Evolutionary conservation across 23 red algal genomes (phyloP).

Genomic region (Pyropia yezoensis): DNA sequence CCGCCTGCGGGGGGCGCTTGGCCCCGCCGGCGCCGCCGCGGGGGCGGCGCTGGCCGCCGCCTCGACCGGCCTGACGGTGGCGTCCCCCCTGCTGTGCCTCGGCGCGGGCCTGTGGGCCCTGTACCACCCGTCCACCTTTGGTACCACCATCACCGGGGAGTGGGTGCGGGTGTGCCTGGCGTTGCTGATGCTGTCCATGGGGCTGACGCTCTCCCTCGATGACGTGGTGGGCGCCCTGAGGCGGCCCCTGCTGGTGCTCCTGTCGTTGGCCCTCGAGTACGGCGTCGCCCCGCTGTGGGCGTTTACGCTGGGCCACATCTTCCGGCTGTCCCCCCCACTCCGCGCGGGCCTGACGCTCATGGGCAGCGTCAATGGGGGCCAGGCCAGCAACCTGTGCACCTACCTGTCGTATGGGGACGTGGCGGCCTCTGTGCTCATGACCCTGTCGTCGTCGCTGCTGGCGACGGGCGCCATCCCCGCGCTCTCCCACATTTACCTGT

Average conservation of each 20-base stretch:
- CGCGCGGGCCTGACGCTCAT: conserved; percentile 72
- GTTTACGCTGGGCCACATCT: conserved; percentile 26
- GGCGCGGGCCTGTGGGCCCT: too few relatives aligned
- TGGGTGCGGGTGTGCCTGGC: background rate
- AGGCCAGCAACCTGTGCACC: conserved; percentile 88
- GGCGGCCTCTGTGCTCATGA: conserved; percentile 84
- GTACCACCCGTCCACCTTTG: too few relatives aligned
- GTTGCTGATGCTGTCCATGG: conserved; percentile 96
- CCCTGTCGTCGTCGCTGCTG: conserved; percentile 64
- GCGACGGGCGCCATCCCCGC: conserved; percentile 87
- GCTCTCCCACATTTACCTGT: conserved; percentile 62
- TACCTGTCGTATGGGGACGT: conserved; percentile 93
- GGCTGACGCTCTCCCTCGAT: conserved; percentile 72
- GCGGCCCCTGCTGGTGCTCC: conserved; percentile 43
- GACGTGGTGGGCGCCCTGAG: conserved; percentile 62
- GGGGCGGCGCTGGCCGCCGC: too few relatives aligned
- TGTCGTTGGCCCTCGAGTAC: conserved; percentile 78
- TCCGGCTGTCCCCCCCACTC: conserved; percentile 49
- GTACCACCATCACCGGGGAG: too few relatives aligned
- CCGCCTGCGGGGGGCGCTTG: too few relatives aligned
- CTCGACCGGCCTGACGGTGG: too few relatives aligned
- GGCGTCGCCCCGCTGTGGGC: conserved; percentile 56
- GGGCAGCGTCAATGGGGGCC: conserved; percentile 91
- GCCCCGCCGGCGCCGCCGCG: too few relatives aligned
- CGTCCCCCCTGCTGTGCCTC: too few relatives aligned